Evolutionary conservation across 1,139 yeast species (phyloP).

Genomic region (Magnusiomyces tetraspermus): DNA sequence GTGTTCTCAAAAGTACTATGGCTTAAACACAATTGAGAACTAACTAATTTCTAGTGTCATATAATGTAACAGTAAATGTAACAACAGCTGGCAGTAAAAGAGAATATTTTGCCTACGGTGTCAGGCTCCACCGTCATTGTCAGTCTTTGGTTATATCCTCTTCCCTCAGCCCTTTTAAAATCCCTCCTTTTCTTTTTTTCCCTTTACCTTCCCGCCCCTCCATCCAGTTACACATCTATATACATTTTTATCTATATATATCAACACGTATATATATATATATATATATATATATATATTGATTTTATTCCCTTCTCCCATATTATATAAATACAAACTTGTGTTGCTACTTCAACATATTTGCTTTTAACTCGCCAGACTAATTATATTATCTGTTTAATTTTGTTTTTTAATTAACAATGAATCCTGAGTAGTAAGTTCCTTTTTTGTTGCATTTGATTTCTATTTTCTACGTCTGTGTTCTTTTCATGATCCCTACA

Average conservation of each 20-base stretch:
- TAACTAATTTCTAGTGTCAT: too few relatives aligned
- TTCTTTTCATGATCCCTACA: too few relatives aligned
- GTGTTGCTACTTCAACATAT: too few relatives aligned
- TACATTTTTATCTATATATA: neutral
- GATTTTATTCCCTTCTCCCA: too few relatives aligned
- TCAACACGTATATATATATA: neutral
- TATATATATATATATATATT: too few relatives aligned
- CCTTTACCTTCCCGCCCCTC: neutral
- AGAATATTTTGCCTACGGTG: neutral
- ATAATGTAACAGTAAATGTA: neutral
- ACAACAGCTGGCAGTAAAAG: conserved; percentile 1
- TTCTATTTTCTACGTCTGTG: too few relatives aligned
- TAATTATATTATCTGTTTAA: too few relatives aligned
- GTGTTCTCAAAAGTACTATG: neutral
- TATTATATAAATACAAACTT: too few relatives aligned
- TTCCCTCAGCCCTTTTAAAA: neutral
- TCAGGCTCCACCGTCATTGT: neutral
- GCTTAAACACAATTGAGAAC: neutral
- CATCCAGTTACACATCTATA: neutral
- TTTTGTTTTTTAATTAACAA: neutral
- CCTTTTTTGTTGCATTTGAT: neutral
- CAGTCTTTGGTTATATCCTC: neutral
- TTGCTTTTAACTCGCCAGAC: too few relatives aligned
- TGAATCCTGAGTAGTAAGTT: conserved; percentile 13
- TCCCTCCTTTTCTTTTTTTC: neutral